Evolutionary conservation across 2,329 filamentous ascomycete genomes (phyloP).

Genomic region (Sclerotinia borealis): DNA sequence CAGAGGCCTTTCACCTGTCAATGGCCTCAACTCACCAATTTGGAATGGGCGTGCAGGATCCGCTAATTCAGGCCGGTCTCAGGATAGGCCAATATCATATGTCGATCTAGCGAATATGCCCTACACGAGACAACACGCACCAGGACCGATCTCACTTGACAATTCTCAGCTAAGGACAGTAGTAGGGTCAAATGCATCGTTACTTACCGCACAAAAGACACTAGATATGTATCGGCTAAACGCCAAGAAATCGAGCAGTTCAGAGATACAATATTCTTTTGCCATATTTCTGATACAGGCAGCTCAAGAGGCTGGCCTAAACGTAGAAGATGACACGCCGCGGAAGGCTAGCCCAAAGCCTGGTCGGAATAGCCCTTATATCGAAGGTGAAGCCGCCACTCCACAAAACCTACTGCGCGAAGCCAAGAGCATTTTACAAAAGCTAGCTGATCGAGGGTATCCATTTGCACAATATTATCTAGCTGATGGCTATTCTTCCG

Average conservation of each 20-base stretch:
- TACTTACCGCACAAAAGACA: constrained; percentile 87
- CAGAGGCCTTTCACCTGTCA: constrained; percentile 54
- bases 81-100: constrained; percentile 32
- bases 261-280: constrained; percentile 90
- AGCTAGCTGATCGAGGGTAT: constrained; percentile 78
- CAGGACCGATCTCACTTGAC: constrained; percentile 48
- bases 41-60: constrained; percentile 29
- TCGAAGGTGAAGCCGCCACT: constrained; percentile 43
- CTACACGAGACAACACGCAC: constrained; percentile 33
- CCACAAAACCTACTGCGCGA: constrained; percentile 72
- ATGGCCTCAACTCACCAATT: constrained; percentile 25
- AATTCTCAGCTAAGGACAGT: constrained; percentile 73
- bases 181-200: constrained; percentile 83
- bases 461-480: constrained; percentile 98
- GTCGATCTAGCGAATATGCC: constrained; percentile 49
- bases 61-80: constrained; percentile 27
- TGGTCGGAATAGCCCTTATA: constrained; percentile 41
- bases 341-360: constrained; percentile 38
- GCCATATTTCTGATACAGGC: constrained; percentile 89
- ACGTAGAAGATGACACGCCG: constrained; percentile 35
- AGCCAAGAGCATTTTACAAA: constrained; percentile 82
- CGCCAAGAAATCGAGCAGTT: constrained; percentile 92
- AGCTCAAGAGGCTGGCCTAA: constrained; percentile 68
- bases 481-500: constrained; percentile 88
- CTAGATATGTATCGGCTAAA: constrained; percentile 97